Evolutionary conservation across 2,329 filamentous ascomycete genomes (phyloP).

Genomic region (Cladobotryum protrusum): DNA sequence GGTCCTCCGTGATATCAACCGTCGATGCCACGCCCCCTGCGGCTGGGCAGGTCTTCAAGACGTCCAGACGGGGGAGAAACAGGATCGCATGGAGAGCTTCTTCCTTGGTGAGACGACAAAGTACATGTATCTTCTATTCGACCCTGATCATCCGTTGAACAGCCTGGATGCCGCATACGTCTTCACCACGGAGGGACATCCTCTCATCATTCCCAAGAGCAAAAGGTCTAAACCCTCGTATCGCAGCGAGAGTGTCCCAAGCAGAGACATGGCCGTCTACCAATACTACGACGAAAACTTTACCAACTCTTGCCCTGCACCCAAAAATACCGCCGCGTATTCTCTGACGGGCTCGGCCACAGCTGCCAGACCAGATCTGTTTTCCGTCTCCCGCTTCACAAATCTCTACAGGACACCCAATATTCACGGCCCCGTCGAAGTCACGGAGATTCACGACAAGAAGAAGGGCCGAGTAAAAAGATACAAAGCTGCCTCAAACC

Average conservation of each 20-base stretch:
- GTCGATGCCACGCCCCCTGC: conserved; percentile 82
- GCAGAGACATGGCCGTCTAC: conserved; percentile 19
- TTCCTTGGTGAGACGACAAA: conserved; percentile 95
- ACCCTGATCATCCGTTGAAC: conserved; percentile 80
- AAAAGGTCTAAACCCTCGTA: conserved; percentile 11
- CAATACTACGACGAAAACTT: conserved; percentile 39
- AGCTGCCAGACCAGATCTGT: conserved; percentile 73
- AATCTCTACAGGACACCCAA: conserved; percentile 72
- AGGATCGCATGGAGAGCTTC: conserved; percentile 97
- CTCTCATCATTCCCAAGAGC: conserved; percentile 67
- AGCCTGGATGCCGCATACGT: conserved; percentile 80
- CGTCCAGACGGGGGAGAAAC: conserved; percentile 75
- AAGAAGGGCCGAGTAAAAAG: conserved; percentile 35
- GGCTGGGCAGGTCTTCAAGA: conserved; percentile 90
- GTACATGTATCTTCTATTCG: conserved; percentile 89
- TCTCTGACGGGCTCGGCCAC: conserved; percentile 72
- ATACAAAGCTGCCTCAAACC: conserved; percentile 58
- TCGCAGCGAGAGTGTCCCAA: conserved; percentile 2
- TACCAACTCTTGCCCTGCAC: conserved; percentile 59
- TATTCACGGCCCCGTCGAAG: conserved; percentile 42
- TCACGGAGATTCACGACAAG: conserved; percentile 38
- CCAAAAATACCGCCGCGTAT: conserved; percentile 48
- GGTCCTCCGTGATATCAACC: conserved; percentile 80
- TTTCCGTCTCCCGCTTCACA: conserved; percentile 81
- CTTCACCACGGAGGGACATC: conserved; percentile 94